Evolutionary conservation across 2,329 filamentous ascomycete genomes (phyloP).

Genomic region (Phialocephala sp.): DNA sequence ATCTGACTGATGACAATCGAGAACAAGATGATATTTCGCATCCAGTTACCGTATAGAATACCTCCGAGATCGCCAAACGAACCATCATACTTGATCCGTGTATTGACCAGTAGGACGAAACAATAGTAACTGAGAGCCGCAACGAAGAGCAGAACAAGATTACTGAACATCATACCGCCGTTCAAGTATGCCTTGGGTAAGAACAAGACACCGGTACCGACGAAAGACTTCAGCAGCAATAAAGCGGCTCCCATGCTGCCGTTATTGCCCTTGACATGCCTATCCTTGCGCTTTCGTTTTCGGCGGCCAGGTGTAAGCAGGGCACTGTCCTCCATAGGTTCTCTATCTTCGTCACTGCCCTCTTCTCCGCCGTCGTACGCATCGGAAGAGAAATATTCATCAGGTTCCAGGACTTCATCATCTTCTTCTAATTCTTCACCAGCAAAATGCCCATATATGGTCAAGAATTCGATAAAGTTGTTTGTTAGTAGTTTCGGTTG

Average conservation of each 20-base stretch:
- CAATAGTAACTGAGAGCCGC: conserved; percentile 93
- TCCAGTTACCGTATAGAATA: conserved; percentile 86
- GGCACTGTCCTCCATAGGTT: conserved; percentile 87
- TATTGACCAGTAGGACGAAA: conserved; percentile 91
- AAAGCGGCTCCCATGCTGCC: conserved; percentile 80
- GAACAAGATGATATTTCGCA: conserved; percentile 83
- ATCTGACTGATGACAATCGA: conserved; percentile 97
- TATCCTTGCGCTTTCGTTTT: conserved; percentile 77
- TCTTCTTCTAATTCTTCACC: conserved; percentile 97
- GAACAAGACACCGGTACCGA: conserved; percentile 94
- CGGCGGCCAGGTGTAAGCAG: conserved; percentile 78
- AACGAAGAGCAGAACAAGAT: conserved; percentile 84
- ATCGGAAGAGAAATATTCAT: conserved; percentile 89
- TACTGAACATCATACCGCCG: conserved; percentile 97
- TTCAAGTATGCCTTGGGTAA: conserved; percentile 92
- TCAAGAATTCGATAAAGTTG: conserved; percentile 95
- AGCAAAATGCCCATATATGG: conserved; percentile 95
- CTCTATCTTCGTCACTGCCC: conserved; percentile 68
- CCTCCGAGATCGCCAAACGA: conserved; percentile 98
- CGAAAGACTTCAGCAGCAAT: conserved; percentile 94
- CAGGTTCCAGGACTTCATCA: conserved; percentile 83
- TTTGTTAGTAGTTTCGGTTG: conserved; percentile 77
- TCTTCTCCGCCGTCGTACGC: conserved; percentile 55
- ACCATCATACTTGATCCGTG: conserved; percentile 83
- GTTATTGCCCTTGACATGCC: conserved; percentile 76